A percentile compares a stretch with the other conserved stretches of the same genome.
phyloP scores from a whole-genome alignment of 257 asterid genomes.

The Solanum ossicruentum region DNA sequence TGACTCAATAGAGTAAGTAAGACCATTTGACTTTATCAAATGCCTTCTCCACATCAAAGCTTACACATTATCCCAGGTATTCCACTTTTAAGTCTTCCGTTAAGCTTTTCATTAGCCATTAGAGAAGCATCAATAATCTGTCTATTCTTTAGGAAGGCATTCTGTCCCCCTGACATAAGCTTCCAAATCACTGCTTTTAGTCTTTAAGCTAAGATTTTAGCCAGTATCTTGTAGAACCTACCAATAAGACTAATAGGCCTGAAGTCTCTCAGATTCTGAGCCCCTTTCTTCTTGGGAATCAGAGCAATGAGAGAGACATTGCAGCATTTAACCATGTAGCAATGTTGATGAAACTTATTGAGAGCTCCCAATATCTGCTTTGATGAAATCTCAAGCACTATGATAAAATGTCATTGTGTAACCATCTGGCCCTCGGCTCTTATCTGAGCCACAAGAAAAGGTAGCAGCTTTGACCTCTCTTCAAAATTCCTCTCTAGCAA shows the following conservation, averaged over 20 bases:
- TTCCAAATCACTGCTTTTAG: not conserved
- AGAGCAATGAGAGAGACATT: not conserved
- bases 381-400: not conserved
- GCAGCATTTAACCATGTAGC: not conserved
- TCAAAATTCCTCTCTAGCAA: not conserved
- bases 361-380: not conserved
- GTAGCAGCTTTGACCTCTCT: not conserved
- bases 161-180: not conserved
- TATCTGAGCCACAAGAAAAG: not conserved
- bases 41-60: too few relatives aligned
- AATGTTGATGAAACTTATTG: not conserved
- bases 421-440: not conserved
- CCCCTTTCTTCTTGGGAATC: not conserved
- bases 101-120: not conserved
- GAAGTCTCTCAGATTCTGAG: not conserved
- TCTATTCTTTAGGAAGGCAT: too few relatives aligned
- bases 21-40: too few relatives aligned
- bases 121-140: not conserved
- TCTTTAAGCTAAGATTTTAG: not conserved
- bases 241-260: not conserved
- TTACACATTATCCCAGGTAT: too few relatives aligned
- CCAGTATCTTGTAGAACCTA: not conserved
- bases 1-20: too few relatives aligned
- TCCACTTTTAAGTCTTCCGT: too few relatives aligned
- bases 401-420: not conserved